Evolutionary conservation across 1,139 yeast species (phyloP).

Genomic region (Blastobotrys proliferans): DNA sequence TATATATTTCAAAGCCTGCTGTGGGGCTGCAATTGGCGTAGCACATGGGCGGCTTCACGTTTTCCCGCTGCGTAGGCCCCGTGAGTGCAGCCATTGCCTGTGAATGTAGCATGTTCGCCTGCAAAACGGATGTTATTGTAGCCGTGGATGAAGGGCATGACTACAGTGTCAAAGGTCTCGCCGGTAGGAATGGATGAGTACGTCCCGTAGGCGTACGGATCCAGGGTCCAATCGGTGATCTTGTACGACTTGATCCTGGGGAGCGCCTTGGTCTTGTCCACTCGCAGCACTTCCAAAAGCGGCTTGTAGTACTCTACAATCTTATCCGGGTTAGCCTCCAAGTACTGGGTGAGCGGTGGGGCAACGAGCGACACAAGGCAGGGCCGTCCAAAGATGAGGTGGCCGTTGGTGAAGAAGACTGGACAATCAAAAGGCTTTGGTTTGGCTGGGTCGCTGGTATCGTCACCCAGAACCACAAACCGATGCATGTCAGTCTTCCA

Average conservation of each 20-base stretch:
- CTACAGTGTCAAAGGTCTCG: slow-evolving; percentile 60
- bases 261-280: slow-evolving; percentile 19
- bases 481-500: slow-evolving; percentile 58
- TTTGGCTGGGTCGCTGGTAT: neutral
- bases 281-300: slow-evolving; percentile 31
- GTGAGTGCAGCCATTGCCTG: slow-evolving; percentile 80
- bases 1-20: too few relatives aligned
- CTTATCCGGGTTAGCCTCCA: slow-evolving; percentile 39
- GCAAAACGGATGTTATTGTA: slow-evolving; percentile 64
- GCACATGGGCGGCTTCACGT: slow-evolving; percentile 54
- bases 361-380: slow-evolving; percentile 61
- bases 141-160: slow-evolving; percentile 54
- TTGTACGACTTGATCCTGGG: slow-evolving; percentile 51
- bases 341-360: slow-evolving; percentile 57
- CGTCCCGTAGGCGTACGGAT: slow-evolving; percentile 68
- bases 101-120: slow-evolving; percentile 72
- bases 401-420: slow-evolving; percentile 44
- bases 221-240: slow-evolving; percentile 65
- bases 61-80: slow-evolving; percentile 74
- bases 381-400: slow-evolving; percentile 37
- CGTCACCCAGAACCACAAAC: slow-evolving; percentile 39
- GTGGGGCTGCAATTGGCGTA: neutral
- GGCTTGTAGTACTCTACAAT: slow-evolving; percentile 47
- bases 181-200: slow-evolving; percentile 65
- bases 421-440: slow-evolving; percentile 42